Evolutionary conservation across 1,284 basidiomycete genomes (phyloP).

Genomic region (Uromyces viciae-fabae): DNA sequence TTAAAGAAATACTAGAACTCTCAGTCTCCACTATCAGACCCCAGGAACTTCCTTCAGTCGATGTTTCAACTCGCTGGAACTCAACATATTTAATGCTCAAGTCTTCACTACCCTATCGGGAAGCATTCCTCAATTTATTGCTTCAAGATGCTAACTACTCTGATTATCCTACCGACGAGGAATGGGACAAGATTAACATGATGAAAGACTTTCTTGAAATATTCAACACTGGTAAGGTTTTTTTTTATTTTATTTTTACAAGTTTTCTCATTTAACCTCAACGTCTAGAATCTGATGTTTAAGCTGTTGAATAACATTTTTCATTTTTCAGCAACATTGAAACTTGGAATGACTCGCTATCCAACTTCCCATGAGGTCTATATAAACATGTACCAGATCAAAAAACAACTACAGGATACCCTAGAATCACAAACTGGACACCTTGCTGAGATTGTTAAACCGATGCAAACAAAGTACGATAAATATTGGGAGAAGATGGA

Average conservation of each 20-base stretch:
- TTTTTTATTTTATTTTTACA: background rate
- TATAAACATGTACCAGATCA: background rate
- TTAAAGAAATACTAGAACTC: background rate
- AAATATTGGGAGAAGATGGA: conserved; percentile 4
- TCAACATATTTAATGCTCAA: background rate
- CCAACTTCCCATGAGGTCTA: background rate
- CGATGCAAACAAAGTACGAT: background rate
- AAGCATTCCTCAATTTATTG: background rate
- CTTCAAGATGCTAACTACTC: background rate
- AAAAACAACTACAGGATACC: background rate
- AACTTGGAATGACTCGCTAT: background rate
- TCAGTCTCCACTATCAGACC: background rate
- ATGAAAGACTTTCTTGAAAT: background rate
- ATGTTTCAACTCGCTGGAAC: background rate
- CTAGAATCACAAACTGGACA: background rate
- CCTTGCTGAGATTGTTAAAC: background rate
- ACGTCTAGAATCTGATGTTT: too few relatives aligned
- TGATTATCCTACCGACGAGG: conserved; percentile 1
- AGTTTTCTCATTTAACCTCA: too few relatives aligned
- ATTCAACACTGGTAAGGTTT: background rate
- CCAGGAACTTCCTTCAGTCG: background rate
- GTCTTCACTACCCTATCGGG: background rate
- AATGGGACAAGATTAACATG: background rate
- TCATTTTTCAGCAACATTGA: background rate
- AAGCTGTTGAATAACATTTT: background rate